These are phyloP conservation scores for Neurospora sp. DNA, from an alignment of 2,329 filamentous ascomycete species.

Conservation along the genomic window DNA sequence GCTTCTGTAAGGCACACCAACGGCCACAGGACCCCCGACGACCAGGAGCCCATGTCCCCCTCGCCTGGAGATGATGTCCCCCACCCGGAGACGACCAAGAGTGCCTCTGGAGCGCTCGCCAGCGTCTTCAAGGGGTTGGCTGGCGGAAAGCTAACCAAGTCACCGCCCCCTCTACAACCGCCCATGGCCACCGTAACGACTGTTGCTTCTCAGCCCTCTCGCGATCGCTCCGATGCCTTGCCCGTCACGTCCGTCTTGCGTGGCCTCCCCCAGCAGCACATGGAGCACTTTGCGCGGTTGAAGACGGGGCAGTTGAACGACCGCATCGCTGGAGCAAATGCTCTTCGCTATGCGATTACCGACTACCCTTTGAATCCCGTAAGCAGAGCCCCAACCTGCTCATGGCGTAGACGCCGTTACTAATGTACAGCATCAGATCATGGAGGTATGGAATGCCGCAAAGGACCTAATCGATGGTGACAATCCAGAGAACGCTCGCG, in stretches of 20 bases:
- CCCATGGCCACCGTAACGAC: slow-evolving; percentile 24
- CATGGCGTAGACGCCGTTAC: not conserved
- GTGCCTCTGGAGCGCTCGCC: slow-evolving; percentile 41
- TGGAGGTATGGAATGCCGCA: slow-evolving; percentile 56
- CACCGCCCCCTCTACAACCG: slow-evolving; percentile 34
- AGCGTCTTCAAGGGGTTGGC: slow-evolving; percentile 56
- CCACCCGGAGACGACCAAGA: slow-evolving; percentile 41
- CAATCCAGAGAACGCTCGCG: slow-evolving; percentile 43
- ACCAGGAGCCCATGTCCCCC: slow-evolving; percentile 49
- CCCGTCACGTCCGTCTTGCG: slow-evolving; percentile 25
- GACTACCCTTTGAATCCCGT: slow-evolving; percentile 49
- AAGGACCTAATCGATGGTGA: slow-evolving; percentile 53
- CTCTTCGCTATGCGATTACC: slow-evolving; percentile 45
- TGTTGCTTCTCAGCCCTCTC: slow-evolving; percentile 25
- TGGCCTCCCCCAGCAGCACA: slow-evolving; percentile 41
- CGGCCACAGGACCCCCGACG: slow-evolving; percentile 31
- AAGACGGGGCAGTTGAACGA: slow-evolving; percentile 42
- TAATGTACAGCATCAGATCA: slow-evolving; percentile 22
- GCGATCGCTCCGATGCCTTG: slow-evolving; percentile 36
- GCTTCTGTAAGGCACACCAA: slow-evolving; percentile 23
- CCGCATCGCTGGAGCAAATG: slow-evolving; percentile 46
- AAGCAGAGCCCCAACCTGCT: slow-evolving; percentile 3
- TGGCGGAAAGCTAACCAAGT: slow-evolving; percentile 43
- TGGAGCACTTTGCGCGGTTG: slow-evolving; percentile 45
- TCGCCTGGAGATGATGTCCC: slow-evolving; percentile 46